Percentiles rank a stretch among this genome's conserved stretches.
Conservation (phyloP, 768 basidiomycete species). For the Boletus rubropictus region DNA sequence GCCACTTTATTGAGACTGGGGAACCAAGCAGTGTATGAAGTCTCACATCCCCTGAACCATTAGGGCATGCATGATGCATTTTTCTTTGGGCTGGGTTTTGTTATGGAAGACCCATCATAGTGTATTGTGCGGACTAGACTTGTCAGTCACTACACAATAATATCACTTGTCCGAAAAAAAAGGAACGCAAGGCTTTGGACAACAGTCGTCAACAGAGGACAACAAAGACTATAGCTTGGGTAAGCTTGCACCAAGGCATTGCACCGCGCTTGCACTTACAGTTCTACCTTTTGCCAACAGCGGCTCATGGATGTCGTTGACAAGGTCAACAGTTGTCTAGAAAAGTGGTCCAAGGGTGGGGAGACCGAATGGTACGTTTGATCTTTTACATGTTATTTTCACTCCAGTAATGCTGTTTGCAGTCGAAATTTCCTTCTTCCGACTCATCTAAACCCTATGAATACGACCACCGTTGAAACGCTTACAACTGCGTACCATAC, state of each 20-base stretch:
- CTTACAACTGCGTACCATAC: conserved; percentile 67
- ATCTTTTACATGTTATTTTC: conserved; percentile 15
- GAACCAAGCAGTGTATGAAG: no score
- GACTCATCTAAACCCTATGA: conserved; percentile 54
- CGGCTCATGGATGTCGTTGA: conserved; percentile 55
- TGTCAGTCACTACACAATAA: no score
- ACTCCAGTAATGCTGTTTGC: conserved; percentile 10
- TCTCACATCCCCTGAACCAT: no score
- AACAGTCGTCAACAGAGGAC: conserved; percentile 26
- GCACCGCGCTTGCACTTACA: conserved; percentile 14
- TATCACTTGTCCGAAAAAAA: no score
- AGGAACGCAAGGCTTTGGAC: conserved; percentile 14
- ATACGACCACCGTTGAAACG: conserved; percentile 47
- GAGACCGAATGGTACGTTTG: conserved; percentile 54
- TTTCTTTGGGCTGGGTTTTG: no score
- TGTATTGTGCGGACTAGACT: no score
- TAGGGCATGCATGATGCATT: no score
- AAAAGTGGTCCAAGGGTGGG: conserved; percentile 54
- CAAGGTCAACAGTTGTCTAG: conserved; percentile 44
- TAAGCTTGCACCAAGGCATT: conserved; percentile 10
- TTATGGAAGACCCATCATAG: no score
- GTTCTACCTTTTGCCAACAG: conserved; percentile 6
- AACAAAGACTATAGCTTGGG: conserved; percentile 23
- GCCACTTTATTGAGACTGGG: no score
- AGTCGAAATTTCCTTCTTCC: conserved; percentile 60